Evolutionary conservation across 805 yeast genomes (phyloP).

Genomic region (Peterozyma toletana): DNA sequence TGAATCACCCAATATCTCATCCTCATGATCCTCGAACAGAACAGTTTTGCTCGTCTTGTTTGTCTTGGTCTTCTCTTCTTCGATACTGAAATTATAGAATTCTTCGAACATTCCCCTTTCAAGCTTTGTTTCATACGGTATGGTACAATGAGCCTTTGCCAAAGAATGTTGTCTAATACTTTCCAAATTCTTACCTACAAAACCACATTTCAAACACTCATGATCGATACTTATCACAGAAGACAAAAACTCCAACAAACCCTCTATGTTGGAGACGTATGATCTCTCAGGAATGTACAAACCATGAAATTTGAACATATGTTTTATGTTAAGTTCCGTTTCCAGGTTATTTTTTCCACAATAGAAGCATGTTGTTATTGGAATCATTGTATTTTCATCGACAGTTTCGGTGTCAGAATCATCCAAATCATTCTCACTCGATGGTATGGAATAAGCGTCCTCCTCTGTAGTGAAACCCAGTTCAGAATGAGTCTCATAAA

Average conservation of each 20-base stretch:
- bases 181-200: slow-evolving; percentile 31
- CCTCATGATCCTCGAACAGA: slow-evolving; percentile 16
- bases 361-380: slow-evolving; percentile 39
- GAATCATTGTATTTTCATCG: slow-evolving; percentile 20
- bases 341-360: slow-evolving; percentile 34
- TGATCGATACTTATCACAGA: slow-evolving; percentile 30
- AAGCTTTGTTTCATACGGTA: slow-evolving; percentile 37
- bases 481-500: slow-evolving; percentile 31
- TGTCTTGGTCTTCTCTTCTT: slow-evolving; percentile 11
- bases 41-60: slow-evolving; percentile 22
- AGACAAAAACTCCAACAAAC: slow-evolving; percentile 26
- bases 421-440: not conserved
- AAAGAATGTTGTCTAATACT: slow-evolving; percentile 35
- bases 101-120: slow-evolving; percentile 27
- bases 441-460: not conserved
- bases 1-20: slow-evolving; percentile 9
- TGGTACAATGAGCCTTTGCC: slow-evolving; percentile 35
- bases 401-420: slow-evolving; percentile 16
- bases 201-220: slow-evolving; percentile 38
- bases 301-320: slow-evolving; percentile 38
- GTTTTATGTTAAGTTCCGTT: slow-evolving; percentile 23
- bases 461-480: not conserved
- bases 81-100: slow-evolving; percentile 28
- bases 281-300: slow-evolving; percentile 37
- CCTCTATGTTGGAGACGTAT: slow-evolving; percentile 27